A percentile compares a stretch with the other conserved stretches of the same genome.
phyloP scores from a whole-genome alignment of 306 rosid species.

The Cucumis sativus region DNA sequence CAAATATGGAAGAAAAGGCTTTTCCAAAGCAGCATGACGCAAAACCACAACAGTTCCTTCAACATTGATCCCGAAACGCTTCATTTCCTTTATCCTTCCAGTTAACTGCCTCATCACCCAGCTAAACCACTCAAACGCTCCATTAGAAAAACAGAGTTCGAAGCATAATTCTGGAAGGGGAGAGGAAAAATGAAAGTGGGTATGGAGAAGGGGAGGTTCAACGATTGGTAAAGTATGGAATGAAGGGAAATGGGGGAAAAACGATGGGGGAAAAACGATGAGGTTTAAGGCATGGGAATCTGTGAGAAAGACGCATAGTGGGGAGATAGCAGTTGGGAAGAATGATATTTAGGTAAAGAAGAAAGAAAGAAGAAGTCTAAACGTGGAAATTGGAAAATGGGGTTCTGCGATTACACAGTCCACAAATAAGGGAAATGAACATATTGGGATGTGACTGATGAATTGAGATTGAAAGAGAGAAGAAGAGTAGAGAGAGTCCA shows the following conservation, averaged over 20 bases:
- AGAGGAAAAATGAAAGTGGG: background rate
- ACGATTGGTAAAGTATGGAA: background rate
- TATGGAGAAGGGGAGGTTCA: background rate
- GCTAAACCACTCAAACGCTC: background rate
- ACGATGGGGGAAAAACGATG: background rate
- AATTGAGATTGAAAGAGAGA: background rate
- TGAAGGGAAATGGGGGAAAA: background rate
- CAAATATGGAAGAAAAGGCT: conserved; percentile 41
- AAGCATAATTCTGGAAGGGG: background rate
- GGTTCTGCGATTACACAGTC: background rate
- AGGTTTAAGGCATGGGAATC: background rate
- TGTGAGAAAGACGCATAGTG: background rate
- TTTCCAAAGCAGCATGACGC: conserved; percentile 34
- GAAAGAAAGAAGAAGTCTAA: background rate
- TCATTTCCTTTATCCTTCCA: conserved; percentile 25
- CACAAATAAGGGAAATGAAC: background rate
- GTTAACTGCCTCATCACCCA: conserved; percentile 27
- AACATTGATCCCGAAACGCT: conserved; percentile 17
- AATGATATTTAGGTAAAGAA: too few species aligned
- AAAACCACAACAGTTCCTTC: conserved; percentile 43
- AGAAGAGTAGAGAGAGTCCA: background rate
- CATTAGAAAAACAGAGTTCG: background rate
- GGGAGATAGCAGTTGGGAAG: background rate
- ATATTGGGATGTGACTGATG: background rate
- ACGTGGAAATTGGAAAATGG: background rate